A percentile compares a stretch with the other conserved stretches of the same genome.
Conservation (phyloP, 2,329 filamentous ascomycete genomes). For the Leptographium lundbergii region DNA sequence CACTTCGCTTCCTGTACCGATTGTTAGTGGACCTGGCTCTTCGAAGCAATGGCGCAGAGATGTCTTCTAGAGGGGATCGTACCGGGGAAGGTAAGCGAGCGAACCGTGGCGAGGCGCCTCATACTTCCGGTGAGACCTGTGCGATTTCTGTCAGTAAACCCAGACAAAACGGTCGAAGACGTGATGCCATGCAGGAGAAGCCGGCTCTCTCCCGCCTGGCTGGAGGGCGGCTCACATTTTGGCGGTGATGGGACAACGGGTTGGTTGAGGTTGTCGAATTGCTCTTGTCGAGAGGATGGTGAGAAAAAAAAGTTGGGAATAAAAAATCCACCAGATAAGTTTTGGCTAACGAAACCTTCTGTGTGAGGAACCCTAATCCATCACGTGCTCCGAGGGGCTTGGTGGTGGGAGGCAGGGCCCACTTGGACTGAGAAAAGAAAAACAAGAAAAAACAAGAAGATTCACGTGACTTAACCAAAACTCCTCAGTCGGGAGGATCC, state of each 20-base stretch:
- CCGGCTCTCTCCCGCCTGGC: background rate
- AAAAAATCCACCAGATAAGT: conserved; percentile 6
- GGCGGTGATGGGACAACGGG: background rate
- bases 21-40: conserved; percentile 6
- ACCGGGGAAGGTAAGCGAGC: conserved; percentile 63
- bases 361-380: conserved; percentile 10
- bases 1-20: conserved; percentile 12
- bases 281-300: conserved; percentile 1
- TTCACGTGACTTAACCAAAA: too few species aligned
- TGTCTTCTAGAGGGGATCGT: conserved; percentile 5
- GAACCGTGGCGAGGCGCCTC: conserved; percentile 92
- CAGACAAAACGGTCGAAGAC: background rate
- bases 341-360: conserved; percentile 6
- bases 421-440: too few species aligned
- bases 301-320: conserved; percentile 5
- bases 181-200: background rate
- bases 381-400: conserved; percentile 6
- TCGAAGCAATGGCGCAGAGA: background rate
- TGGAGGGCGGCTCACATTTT: conserved; percentile 1
- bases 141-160: conserved; percentile 10
- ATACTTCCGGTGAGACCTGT: conserved; percentile 43
- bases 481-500: too few species aligned
- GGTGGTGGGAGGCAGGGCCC: too few species aligned
- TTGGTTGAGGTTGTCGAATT: background rate
- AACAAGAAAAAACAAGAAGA: too few species aligned